Evolutionary conservation across 2,329 filamentous ascomycete genomes (phyloP), one percentile per base, ranked within the genome.

Genomic region (Microsporum audouinii): DNA sequence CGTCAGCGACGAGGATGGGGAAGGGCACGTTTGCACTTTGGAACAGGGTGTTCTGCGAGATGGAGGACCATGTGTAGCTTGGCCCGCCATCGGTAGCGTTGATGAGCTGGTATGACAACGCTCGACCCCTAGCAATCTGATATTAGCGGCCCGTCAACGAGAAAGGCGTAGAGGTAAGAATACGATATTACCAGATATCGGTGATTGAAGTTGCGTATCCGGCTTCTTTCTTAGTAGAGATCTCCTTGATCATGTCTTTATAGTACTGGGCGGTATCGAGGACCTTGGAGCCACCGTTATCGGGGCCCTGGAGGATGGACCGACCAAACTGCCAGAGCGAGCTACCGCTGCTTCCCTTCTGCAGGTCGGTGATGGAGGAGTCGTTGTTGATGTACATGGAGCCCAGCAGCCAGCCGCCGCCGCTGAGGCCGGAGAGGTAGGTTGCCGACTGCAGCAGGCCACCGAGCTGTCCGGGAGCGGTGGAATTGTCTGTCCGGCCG

Each of bases 401-500:
- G n/a, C 89, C 88, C 3, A 95, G 82, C 17, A 95, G 78, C 91
- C 91, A 95, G 58, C 86, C 84, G 60, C 90, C 90, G 34, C 91
- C 90, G 5, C 88, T 92, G 2, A 95, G 78, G 6, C 89, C 90
- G 1, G 89, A 80, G 10, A 95, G 72, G 70, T 95, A 96, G 0
- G 89, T 95, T 0, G 88, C 75, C 2, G 87, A 81, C 76, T 96
- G 91, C 64, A 96, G 77, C 65, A 95, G 75, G 2, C 91, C 91
- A 58, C 90, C 88, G 29, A 96, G 78, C 56, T 90, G 87, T 2
- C 88, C 88, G 2, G 75, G 68, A 5, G 68, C 74, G 0, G 83
- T 87, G 2, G 85, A 78, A 60, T 83, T 82, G 0, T 78, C 71
- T 0, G 88, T 91, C 23, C 91, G 83, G 67, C 75, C 82, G 71